Conservation (phyloP, 139 green algal genomes). For the Prasinococcaceae sp. region DNA sequence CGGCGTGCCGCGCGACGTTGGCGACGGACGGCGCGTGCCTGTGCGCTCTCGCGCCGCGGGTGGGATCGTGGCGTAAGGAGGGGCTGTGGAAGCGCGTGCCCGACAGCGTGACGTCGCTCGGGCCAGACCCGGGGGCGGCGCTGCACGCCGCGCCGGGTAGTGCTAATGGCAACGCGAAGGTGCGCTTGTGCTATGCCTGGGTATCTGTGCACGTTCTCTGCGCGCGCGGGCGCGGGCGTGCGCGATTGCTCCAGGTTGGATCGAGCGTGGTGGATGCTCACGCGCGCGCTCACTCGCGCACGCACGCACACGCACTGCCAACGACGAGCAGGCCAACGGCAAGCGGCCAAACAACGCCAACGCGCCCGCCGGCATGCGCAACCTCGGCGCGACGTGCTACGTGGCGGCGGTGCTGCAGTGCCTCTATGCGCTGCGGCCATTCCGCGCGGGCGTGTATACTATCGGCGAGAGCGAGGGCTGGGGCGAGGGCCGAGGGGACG, state of each 20-base stretch:
- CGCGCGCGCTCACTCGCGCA: background rate
- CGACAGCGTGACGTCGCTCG: constrained; percentile 24
- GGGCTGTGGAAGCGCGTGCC: constrained; percentile 63
- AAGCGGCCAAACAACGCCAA: constrained; percentile 11
- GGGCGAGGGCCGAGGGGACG: too few species aligned
- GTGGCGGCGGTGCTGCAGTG: constrained; percentile 68
- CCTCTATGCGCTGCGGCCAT: constrained; percentile 43
- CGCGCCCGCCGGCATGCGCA: constrained; percentile 47
- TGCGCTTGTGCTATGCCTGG: too few species aligned
- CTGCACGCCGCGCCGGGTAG: too few species aligned
- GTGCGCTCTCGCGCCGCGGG: constrained; percentile 38
- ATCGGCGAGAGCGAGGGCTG: too few species aligned
- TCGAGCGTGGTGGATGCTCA: background rate
- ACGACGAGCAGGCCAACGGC: background rate
- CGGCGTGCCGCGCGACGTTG: too few species aligned
- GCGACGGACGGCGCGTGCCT: too few species aligned
- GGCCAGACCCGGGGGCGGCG: constrained; percentile 3
- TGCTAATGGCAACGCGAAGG: too few species aligned
- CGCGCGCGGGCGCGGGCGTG: constrained; percentile 9
- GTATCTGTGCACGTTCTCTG: constrained; percentile 23
- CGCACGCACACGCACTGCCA: background rate
- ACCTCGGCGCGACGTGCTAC: constrained; percentile 83
- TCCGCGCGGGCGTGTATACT: constrained; percentile 43
- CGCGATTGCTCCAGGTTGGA: background rate
- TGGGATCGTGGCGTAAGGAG: constrained; percentile 31